A percentile compares a stretch with the other conserved stretches of the same genome.
Conservation (phyloP, 139 green algal genomes). For the Chlorella sp. region DNA sequence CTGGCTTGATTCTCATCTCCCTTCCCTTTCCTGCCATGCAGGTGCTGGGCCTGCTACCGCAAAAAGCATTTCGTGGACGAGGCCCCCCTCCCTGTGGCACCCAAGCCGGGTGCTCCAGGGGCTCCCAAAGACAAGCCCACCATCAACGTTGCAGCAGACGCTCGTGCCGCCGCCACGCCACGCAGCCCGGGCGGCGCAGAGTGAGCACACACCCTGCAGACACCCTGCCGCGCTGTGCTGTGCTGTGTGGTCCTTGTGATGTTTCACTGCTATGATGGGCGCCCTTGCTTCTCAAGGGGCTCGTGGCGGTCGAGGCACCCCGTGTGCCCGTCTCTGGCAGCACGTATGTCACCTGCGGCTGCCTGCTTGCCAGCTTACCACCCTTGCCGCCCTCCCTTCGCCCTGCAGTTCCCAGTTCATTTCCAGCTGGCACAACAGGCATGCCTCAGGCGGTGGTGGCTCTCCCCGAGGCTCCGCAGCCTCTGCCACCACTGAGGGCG, state of each 20-base stretch:
- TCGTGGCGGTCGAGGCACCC: too few species aligned
- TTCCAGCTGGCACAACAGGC: constrained; percentile 2
- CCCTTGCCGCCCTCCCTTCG: background rate
- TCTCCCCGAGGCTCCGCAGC: background rate
- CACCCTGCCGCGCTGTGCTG: background rate
- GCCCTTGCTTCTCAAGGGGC: too few species aligned
- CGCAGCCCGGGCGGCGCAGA: background rate
- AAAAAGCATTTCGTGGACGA: constrained; percentile 3
- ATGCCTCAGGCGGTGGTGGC: background rate
- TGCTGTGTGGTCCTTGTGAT: background rate
- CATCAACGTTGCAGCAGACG: background rate
- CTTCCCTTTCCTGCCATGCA: background rate
- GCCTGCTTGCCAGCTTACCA: background rate
- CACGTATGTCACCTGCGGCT: too few species aligned
- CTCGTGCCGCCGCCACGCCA: background rate
- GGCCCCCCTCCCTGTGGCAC: background rate
- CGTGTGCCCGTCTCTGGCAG: too few species aligned
- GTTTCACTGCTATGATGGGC: too few species aligned
- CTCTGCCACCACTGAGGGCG: background rate
- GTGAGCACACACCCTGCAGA: background rate
- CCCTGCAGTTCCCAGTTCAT: background rate
- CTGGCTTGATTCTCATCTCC: background rate
- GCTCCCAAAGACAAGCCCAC: background rate
- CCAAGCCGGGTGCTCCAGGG: background rate
- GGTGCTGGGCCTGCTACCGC: constrained; percentile 9